A percentile compares a stretch with the other conserved stretches of the same genome.
phyloP scores from a whole-genome alignment of 2,329 filamentous ascomycete species.

The Cercospora sp. region DNA sequence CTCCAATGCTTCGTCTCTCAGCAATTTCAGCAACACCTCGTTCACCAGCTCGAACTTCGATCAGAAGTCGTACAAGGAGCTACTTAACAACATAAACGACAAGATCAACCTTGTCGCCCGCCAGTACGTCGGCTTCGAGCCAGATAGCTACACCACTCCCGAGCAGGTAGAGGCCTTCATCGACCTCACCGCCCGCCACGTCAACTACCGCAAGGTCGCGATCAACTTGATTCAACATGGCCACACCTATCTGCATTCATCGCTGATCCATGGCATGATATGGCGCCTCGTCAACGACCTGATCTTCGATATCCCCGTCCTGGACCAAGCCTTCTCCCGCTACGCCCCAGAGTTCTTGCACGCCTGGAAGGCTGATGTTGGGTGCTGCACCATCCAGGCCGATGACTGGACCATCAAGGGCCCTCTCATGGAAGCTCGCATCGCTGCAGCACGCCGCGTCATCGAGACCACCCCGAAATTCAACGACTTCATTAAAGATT shows the following conservation, averaged over 20 bases:
- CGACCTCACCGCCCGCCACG: constrained; percentile 6
- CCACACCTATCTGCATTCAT: constrained; percentile 6
- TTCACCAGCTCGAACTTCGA: constrained; percentile 2
- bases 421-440: constrained; percentile 9
- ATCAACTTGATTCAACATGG: neutral
- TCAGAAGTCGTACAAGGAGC: constrained; percentile 13
- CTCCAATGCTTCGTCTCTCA: neutral
- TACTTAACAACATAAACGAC: constrained; percentile 12
- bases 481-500: constrained; percentile 6
- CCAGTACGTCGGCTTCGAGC: neutral
- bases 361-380: constrained; percentile 13
- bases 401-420: constrained; percentile 5
- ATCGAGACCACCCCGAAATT: constrained; percentile 4
- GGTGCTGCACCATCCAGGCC: constrained; percentile 1
- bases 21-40: neutral
- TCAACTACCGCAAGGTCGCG: constrained; percentile 13
- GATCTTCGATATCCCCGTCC: constrained; percentile 11
- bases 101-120: neutral
- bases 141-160: too few relatives aligned
- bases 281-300: constrained; percentile 11
- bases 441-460: neutral
- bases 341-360: constrained; percentile 4
- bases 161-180: constrained; percentile 8
- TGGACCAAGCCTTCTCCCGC: constrained; percentile 9
- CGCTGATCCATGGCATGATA: constrained; percentile 15